Conservation (phyloP, 1,139 yeast genomes). For the Lodderomyces oxycetoniae region DNA sequence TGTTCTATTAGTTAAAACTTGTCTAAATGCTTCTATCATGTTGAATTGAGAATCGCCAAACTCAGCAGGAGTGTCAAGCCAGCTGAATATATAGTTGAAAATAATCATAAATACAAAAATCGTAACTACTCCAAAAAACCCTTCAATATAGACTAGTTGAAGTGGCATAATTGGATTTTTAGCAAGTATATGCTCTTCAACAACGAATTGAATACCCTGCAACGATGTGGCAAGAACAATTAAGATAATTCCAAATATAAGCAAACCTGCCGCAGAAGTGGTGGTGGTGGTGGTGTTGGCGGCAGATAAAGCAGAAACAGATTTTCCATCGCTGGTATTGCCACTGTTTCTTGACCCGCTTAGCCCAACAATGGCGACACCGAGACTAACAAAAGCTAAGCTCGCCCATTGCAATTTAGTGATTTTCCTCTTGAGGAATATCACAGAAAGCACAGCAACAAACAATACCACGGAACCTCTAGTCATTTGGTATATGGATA, state of each 20-base stretch:
- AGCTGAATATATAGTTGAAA: conserved; percentile 40
- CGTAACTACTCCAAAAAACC: conserved; percentile 56
- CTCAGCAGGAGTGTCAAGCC: conserved; percentile 23
- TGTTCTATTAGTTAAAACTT: conserved; percentile 39
- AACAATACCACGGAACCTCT: conserved; percentile 74
- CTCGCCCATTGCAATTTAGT: conserved; percentile 67
- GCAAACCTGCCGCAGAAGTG: conserved; percentile 15
- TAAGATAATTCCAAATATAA: conserved; percentile 53
- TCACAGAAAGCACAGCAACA: conserved; percentile 67
- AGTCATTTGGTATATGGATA: conserved; percentile 82
- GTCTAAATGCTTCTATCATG: conserved; percentile 44
- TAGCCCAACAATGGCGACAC: conserved; percentile 69
- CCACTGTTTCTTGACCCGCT: conserved; percentile 44
- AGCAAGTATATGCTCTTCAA: conserved; percentile 66
- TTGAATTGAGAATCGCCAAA: conserved; percentile 54
- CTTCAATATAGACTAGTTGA: conserved; percentile 71
- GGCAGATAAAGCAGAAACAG: conserved; percentile 5
- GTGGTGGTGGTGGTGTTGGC: no score
- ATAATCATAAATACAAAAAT: conserved; percentile 43
- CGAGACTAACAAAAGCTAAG: conserved; percentile 54
- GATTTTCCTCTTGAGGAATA: conserved; percentile 55
- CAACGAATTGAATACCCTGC: conserved; percentile 73
- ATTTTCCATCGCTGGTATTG: conserved; percentile 9
- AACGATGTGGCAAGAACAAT: conserved; percentile 61
- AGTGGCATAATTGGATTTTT: conserved; percentile 55